Base-by-base conservation (phyloP, 164 flowering plant genomes). In the Nymphaea colorata region DNA sequence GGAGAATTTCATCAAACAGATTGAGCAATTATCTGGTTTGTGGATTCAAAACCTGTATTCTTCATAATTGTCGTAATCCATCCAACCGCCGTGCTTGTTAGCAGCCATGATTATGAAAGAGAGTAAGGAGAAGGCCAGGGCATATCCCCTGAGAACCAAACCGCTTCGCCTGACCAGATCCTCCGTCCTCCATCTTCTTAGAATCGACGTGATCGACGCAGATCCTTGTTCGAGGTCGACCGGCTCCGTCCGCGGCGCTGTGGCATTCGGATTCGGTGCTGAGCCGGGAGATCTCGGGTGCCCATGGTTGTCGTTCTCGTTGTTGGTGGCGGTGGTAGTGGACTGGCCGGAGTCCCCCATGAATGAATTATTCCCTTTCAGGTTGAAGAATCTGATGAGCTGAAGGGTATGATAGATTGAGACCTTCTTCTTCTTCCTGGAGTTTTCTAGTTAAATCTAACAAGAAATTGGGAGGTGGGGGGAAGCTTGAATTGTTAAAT, bases 61-160 rank as follows among this genome's bases (percentile, higher is more conserved):
- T 74, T 87, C 87, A 61, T 86, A 88, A 6, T 71, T 59, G 44
- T 90, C 88, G 71, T 87, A 91, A 59, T 89, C 44, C 71, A 15
- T 70, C 79, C 89, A 74, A 70, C 77, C 82, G 2, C 95, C 91
- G 69, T 91, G 96, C 42, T 81, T 82, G 71, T 91, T 91, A 47
- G 78, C 78, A 5, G 79, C 97, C 88, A 83, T 87, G 68, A 91
- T 75, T 5, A 89, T 66, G 70, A 89, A 80, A 6, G 96, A 75
- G 53, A 93, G 77, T 69, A 89, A 45, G 18, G 96, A 85, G 75
- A 89, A 88, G 18, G 87, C 11, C 43, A 89, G 68, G 14, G 75
- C 85, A 44, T 79, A 6, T 11, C 72, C 84, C 41, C 93, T 76
- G 53, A 83, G 65, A 41, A 72, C 78, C 72, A 85, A 43, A 2